Conservation (phyloP, 331 rosid species). For the Erythrophleum ivorense region DNA sequence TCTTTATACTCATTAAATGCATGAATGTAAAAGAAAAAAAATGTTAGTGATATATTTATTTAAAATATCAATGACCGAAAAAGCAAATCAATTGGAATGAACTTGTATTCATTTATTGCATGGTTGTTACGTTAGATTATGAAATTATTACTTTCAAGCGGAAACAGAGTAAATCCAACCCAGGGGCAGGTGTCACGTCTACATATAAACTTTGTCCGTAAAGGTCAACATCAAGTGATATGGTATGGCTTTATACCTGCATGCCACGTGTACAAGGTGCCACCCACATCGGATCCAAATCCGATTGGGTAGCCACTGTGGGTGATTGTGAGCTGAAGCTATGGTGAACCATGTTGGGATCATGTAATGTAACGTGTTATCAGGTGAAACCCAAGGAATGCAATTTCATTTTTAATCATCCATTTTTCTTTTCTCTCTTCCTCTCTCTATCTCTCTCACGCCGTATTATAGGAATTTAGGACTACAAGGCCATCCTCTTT, state of each 20-base stretch:
- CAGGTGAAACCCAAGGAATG: not conserved
- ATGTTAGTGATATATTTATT: too few relatives aligned
- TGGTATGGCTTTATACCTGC: not conserved
- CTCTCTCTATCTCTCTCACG: not conserved
- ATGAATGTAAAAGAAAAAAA: too few relatives aligned
- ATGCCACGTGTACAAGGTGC: conserved; percentile 34
- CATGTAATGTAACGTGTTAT: not conserved
- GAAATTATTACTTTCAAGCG: not conserved
- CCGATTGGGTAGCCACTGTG: not conserved
- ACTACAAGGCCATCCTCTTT: not conserved
- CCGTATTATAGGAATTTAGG: not conserved
- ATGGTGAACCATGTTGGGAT: not conserved
- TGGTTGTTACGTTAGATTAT: too few relatives aligned
- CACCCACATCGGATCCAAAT: not conserved
- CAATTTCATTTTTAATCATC: not conserved
- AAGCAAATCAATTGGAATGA: too few relatives aligned
- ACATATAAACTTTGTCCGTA: not conserved
- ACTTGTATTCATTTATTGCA: too few relatives aligned
- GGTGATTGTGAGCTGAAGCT: not conserved
- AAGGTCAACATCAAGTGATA: not conserved
- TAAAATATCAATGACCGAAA: too few relatives aligned
- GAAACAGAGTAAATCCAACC: too few relatives aligned
- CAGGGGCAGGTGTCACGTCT: not conserved
- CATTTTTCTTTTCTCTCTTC: not conserved
- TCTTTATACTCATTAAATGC: too few relatives aligned